Conservation (phyloP, 768 basidiomycete species). For the Cyclocybe cylindracea region DNA sequence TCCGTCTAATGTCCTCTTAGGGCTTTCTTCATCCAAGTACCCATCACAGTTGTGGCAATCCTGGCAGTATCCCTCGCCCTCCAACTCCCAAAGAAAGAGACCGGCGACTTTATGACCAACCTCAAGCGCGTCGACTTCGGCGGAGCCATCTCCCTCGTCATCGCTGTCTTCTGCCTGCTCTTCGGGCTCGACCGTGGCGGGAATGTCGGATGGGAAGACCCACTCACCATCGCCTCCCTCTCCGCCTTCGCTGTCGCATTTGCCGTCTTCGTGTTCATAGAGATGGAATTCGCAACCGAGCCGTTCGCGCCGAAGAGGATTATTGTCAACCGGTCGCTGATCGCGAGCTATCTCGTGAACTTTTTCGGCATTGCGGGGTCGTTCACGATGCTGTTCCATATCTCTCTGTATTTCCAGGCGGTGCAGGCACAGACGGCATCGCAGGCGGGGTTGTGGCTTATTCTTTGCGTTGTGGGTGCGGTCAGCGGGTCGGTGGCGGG, state of each 20-base stretch:
- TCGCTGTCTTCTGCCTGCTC: conserved; percentile 57
- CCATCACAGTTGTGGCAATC: conserved; percentile 54
- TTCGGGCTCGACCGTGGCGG: conserved; percentile 58
- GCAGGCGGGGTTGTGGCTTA: conserved; percentile 51
- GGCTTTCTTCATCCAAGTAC: conserved; percentile 64
- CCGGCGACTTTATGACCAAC: conserved; percentile 46
- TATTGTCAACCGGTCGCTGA: conserved; percentile 46
- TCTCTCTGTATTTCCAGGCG: conserved; percentile 61
- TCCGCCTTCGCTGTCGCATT: conserved; percentile 32
- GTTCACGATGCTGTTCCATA: conserved; percentile 50
- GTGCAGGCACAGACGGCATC: conserved; percentile 48
- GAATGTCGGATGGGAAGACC: conserved; percentile 47
- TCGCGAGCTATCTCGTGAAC: conserved; percentile 60
- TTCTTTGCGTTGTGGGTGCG: conserved; percentile 47
- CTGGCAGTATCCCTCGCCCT: conserved; percentile 53
- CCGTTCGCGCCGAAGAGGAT: conserved; percentile 62
- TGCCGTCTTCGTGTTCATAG: conserved; percentile 43
- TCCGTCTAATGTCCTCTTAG: conserved; percentile 21
- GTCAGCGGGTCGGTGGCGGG: conserved; percentile 50
- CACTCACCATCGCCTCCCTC: conserved; percentile 37
- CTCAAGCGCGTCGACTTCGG: conserved; percentile 63
- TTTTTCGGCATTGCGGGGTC: conserved; percentile 51
- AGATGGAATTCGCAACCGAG: conserved; percentile 52
- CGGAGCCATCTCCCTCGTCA: conserved; percentile 56
- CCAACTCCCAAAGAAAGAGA: conserved; percentile 46